phyloP scores from a whole-genome alignment of 2,329 filamentous ascomycete genomes.

The Rosellinia necatrix region DNA sequence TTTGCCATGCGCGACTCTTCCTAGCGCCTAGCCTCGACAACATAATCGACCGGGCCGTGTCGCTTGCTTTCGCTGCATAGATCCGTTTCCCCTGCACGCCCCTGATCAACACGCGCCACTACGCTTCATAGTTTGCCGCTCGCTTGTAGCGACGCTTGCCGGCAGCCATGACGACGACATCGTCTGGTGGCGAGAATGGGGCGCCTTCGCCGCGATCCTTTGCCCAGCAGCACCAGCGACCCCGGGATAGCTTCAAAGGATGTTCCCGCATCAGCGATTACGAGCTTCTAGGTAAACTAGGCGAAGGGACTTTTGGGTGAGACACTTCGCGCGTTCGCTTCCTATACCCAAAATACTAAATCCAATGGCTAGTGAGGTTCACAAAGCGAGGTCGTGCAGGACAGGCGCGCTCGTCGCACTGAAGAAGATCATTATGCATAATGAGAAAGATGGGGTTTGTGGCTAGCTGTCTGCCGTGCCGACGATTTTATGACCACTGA shows the following conservation, averaged over 20 bases:
- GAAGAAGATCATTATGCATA: slow-evolving; percentile 99
- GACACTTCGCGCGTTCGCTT: slow-evolving; percentile 42
- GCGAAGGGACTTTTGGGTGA: slow-evolving; percentile 93
- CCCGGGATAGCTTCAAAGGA: slow-evolving; percentile 71
- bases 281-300: slow-evolving; percentile 80
- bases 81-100: not conserved
- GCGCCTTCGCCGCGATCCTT: slow-evolving; percentile 60
- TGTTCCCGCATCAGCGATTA: slow-evolving; percentile 85
- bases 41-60: slow-evolving; percentile 7
- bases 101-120: not conserved
- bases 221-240: slow-evolving; percentile 60
- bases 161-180: slow-evolving; percentile 23
- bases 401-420: slow-evolving; percentile 79
- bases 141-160: not conserved
- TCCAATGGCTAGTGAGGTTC: slow-evolving; percentile 69
- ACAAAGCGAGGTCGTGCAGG: slow-evolving; percentile 80
- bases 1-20: slow-evolving; percentile 18
- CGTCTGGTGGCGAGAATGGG: slow-evolving; percentile 30
- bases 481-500: slow-evolving; percentile 23
- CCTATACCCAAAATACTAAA: slow-evolving; percentile 31
- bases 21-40: not conserved
- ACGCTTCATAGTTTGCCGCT: not conserved
- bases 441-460: slow-evolving; percentile 92
- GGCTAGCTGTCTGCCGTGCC: not conserved
- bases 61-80: not conserved